A percentile compares a stretch with the other conserved stretches of the same genome.
Conservation (phyloP, 352 stramenopile genomes). For the Globisporangium parvum region DNA sequence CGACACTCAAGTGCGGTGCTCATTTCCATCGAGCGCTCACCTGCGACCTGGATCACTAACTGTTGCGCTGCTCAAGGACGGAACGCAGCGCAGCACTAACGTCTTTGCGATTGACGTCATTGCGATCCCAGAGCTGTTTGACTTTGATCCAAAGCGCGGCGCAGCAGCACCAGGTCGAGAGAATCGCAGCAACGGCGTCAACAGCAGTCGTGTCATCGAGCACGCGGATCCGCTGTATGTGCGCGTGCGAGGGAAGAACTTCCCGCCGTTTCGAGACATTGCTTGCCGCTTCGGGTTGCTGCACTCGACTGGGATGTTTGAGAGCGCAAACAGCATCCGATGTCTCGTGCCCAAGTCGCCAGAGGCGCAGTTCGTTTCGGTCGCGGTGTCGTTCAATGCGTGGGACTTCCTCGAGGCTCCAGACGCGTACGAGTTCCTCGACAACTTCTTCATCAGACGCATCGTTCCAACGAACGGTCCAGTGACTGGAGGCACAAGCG, state of each 20-base stretch:
- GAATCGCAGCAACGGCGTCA: background rate
- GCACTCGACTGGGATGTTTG: conserved; percentile 24
- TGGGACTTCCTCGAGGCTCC: conserved; percentile 38
- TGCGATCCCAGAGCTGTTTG: conserved; percentile 24
- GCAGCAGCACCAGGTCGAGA: background rate
- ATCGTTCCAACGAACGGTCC: conserved; percentile 43
- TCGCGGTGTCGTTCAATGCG: conserved; percentile 63
- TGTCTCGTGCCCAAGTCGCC: conserved; percentile 34
- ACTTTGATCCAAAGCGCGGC: conserved; percentile 22
- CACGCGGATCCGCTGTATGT: conserved; percentile 2
- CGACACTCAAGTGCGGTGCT: conserved; percentile 17
- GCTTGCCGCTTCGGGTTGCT: conserved; percentile 27
- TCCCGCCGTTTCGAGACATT: conserved; percentile 30
- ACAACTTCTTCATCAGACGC: conserved; percentile 20
- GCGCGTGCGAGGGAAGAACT: conserved; percentile 35
- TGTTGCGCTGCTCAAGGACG: conserved; percentile 16
- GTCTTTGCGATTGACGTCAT: conserved; percentile 21
- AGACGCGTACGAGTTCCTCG: conserved; percentile 31
- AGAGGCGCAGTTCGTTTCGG: conserved; percentile 13
- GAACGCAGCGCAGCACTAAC: conserved; percentile 20
- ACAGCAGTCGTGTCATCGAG: background rate
- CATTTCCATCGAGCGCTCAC: conserved; percentile 2
- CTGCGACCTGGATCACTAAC: conserved; percentile 12
- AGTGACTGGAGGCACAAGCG: conserved; percentile 44
- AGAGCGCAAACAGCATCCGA: conserved; percentile 24